phyloP scores from a whole-genome alignment of 441 rosid species.

The Biscutella laevigata region DNA sequence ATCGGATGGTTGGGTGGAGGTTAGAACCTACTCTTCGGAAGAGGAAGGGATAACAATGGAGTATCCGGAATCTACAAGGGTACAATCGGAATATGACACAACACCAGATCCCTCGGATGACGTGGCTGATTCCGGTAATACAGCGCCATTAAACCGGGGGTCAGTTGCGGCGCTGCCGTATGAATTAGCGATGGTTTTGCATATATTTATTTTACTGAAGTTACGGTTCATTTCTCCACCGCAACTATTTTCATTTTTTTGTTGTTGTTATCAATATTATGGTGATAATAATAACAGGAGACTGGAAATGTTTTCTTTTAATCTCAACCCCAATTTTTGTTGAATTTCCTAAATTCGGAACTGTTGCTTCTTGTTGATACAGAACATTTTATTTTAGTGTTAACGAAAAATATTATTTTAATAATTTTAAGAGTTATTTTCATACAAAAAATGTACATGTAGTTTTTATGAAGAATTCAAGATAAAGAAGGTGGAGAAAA shows the following conservation, averaged over 20 bases:
- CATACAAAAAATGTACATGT: too few relatives aligned
- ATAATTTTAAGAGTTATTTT: too few relatives aligned
- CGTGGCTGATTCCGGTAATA: constrained; percentile 16
- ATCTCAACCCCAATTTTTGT: neutral
- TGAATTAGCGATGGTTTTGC: neutral
- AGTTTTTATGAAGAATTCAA: too few relatives aligned
- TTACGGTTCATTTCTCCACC: neutral
- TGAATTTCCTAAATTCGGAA: too few relatives aligned
- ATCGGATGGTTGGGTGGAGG: constrained; percentile 54
- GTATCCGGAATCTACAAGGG: constrained; percentile 22
- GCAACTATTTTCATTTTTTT: neutral
- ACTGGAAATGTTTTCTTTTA: constrained; percentile 14
- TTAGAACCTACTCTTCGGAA: constrained; percentile 28
- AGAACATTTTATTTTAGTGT: too few relatives aligned
- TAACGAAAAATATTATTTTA: too few relatives aligned
- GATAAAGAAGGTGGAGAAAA: too few relatives aligned
- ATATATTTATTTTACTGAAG: neutral
- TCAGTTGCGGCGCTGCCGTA: neutral
- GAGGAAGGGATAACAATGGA: constrained; percentile 23
- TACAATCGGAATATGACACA: constrained; percentile 9
- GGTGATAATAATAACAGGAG: neutral
- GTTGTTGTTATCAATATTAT: neutral
- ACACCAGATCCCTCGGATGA: neutral
- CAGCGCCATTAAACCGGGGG: neutral
- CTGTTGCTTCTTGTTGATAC: too few relatives aligned